Evolutionary conservation across 495 filamentous ascomycete species (phyloP).

Genomic region (Penicillium ochrochloron): DNA sequence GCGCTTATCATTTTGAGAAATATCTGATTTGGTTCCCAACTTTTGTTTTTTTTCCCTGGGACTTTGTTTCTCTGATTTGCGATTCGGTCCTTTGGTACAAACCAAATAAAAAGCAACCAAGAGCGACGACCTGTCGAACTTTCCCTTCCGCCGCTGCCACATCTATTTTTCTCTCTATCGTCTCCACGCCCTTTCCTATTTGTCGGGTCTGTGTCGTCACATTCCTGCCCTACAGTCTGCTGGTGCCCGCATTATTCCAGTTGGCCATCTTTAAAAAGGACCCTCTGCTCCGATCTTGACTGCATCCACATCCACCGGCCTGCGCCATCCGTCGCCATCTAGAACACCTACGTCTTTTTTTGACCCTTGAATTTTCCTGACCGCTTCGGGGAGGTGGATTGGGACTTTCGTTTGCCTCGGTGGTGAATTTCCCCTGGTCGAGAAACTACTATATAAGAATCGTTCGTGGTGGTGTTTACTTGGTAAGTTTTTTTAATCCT

Average conservation of each 20-base stretch:
- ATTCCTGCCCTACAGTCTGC: constrained; percentile 53
- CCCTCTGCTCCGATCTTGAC: constrained; percentile 47
- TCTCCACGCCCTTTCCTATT: constrained; percentile 19
- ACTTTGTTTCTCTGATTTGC: constrained; percentile 20
- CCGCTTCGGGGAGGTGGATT: constrained; percentile 32
- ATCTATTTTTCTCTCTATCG: constrained; percentile 11
- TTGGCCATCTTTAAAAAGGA: constrained; percentile 46
- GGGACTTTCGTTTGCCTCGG: constrained; percentile 32
- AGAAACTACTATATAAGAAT: constrained; percentile 34
- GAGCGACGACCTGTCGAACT: constrained; percentile 38
- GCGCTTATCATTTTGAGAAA: constrained; percentile 28
- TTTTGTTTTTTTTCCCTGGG: constrained; percentile 15
- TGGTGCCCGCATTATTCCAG: constrained; percentile 39
- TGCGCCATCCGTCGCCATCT: constrained; percentile 36
- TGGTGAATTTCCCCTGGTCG: constrained; percentile 17
- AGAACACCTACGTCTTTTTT: constrained; percentile 25
- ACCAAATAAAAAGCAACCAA: constrained; percentile 37
- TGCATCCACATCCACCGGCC: constrained; percentile 41
- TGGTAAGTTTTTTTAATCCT: constrained; percentile 34
- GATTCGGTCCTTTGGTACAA: constrained; percentile 20
- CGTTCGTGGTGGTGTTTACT: constrained; percentile 31
- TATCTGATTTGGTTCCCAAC: constrained; percentile 1
- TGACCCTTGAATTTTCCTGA: constrained; percentile 6
- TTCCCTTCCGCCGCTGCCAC: constrained; percentile 18
- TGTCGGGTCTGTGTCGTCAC: constrained; percentile 42